phyloP scores from a whole-genome alignment of 2,329 filamentous ascomycete genomes.

The Ophiobolus disseminans region DNA sequence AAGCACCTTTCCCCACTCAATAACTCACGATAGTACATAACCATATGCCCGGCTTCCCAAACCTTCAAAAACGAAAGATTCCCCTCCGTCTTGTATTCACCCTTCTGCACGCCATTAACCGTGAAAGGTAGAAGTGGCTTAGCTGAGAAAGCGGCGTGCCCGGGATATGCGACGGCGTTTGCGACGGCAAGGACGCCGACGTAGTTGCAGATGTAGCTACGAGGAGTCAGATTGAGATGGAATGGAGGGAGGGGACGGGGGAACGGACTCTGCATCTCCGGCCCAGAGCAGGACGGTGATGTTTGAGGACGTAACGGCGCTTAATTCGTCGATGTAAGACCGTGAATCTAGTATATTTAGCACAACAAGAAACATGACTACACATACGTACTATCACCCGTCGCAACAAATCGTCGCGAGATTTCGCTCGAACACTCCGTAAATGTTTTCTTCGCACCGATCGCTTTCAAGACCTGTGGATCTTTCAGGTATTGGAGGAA shows the following conservation, averaged over 20 bases:
- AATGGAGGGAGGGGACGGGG: neutral
- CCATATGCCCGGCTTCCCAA: conserved; percentile 54
- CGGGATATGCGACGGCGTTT: neutral
- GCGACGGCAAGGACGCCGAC: neutral
- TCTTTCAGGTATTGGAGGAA: conserved; percentile 64
- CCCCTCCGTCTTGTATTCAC: conserved; percentile 69
- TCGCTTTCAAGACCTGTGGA: conserved; percentile 57
- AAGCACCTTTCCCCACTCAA: neutral
- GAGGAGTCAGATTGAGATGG: neutral
- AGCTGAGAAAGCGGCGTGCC: neutral
- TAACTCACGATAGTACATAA: conserved; percentile 56
- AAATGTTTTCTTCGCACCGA: conserved; percentile 65
- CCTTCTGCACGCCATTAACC: conserved; percentile 53
- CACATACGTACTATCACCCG: conserved; percentile 54
- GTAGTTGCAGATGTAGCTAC: neutral
- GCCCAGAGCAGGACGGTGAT: neutral
- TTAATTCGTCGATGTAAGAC: neutral
- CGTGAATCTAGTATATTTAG: neutral
- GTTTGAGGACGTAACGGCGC: neutral
- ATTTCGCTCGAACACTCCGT: conserved; percentile 55
- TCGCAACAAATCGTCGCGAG: conserved; percentile 50
- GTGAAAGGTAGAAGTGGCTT: neutral
- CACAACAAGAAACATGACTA: conserved; percentile 32
- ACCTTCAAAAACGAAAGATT: conserved; percentile 63
- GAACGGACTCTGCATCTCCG: neutral